Conservation (phyloP, 1,284 basidiomycete genomes). For the Xerocomus nothofagi region DNA sequence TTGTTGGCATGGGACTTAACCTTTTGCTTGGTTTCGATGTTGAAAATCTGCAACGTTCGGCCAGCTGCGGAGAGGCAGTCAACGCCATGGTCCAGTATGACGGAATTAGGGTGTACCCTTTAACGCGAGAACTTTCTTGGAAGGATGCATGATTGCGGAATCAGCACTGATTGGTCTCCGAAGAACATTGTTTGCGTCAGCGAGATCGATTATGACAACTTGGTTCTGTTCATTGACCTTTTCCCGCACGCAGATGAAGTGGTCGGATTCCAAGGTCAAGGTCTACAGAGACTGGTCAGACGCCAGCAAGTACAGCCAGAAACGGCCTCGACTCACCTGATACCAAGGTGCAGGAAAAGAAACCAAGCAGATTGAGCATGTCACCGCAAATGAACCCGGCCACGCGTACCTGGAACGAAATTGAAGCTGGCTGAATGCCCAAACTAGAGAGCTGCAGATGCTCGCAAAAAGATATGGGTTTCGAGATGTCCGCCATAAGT, state of each 20-base stretch:
- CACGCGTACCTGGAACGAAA: conserved; percentile 87
- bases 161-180: conserved; percentile 96
- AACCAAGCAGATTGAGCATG: conserved; percentile 30
- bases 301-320: not conserved
- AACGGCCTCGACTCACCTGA: conserved; percentile 19
- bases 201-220: conserved; percentile 96
- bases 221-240: conserved; percentile 90
- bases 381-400: conserved; percentile 34
- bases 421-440: conserved; percentile 94
- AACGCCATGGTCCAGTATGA: not conserved
- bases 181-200: conserved; percentile 94
- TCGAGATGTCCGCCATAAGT: conserved; percentile 49
- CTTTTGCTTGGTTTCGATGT: conserved; percentile 96
- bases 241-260: conserved; percentile 93
- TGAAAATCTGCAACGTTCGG: conserved; percentile 96
- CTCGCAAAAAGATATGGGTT: conserved; percentile 83
- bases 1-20: conserved; percentile 95
- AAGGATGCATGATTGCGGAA: conserved; percentile 98
- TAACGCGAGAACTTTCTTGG: conserved; percentile 95
- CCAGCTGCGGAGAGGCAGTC: conserved; percentile 57
- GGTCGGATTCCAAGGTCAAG: conserved; percentile 94
- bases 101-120: conserved; percentile 63
- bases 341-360: conserved; percentile 3
- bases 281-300: conserved; percentile 47
- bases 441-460: conserved; percentile 93